phyloP scores from a whole-genome alignment of 2,329 filamentous ascomycete genomes.

The Alternaria triticina region DNA sequence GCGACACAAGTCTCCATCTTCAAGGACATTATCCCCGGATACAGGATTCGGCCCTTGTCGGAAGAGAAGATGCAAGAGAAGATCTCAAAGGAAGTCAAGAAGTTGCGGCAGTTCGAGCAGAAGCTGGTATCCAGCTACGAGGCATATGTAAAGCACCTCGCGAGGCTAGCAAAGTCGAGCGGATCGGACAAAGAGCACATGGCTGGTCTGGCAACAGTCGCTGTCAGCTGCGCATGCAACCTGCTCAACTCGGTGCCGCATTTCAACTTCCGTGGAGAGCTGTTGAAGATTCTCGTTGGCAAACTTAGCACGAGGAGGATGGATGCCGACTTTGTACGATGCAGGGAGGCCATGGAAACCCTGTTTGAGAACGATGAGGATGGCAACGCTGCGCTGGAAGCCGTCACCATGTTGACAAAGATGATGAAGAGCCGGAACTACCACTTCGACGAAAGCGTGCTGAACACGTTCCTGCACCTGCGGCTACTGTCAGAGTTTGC shows the following conservation, averaged over 20 bases:
- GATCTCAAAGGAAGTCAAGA: constrained; percentile 89
- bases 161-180: constrained; percentile 67
- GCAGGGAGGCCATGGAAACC: constrained; percentile 77
- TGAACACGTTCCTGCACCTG: constrained; percentile 91
- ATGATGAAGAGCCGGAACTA: constrained; percentile 94
- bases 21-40: constrained; percentile 95
- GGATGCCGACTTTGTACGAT: constrained; percentile 79
- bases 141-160: constrained; percentile 78
- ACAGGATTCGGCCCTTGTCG: constrained; percentile 82
- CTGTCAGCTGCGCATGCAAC: constrained; percentile 83
- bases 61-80: constrained; percentile 79
- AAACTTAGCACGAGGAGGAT: constrained; percentile 77
- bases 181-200: constrained; percentile 51
- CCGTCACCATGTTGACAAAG: constrained; percentile 82
- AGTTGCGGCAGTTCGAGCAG: constrained; percentile 84
- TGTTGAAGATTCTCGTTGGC: constrained; percentile 84
- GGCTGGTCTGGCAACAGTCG: constrained; percentile 69
- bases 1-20: constrained; percentile 89
- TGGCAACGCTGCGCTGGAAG: constrained; percentile 84
- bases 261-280: constrained; percentile 92
- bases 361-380: constrained; percentile 89
- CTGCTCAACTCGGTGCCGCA: constrained; percentile 84
- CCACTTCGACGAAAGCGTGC: constrained; percentile 78
- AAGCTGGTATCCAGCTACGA: constrained; percentile 85
- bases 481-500: constrained; percentile 87